Evolutionary conservation across 768 basidiomycete genomes (phyloP).

Genomic region (Lactarius indigo): DNA sequence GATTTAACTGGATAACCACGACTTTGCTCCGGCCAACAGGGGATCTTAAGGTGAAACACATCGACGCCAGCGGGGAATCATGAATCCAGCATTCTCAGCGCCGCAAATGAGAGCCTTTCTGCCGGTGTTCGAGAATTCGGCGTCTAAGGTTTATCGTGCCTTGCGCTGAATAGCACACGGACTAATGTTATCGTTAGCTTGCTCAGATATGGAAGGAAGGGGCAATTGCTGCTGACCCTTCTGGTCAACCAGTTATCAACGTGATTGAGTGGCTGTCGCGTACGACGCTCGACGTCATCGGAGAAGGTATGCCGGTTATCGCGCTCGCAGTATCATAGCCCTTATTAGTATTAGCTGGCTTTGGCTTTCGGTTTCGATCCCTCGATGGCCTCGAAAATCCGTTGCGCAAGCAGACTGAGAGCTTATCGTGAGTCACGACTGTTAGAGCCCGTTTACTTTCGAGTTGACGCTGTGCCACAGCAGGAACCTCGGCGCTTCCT

Average conservation of each 20-base stretch:
- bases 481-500: neutral
- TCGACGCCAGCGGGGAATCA: constrained; percentile 28
- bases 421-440: constrained; percentile 26
- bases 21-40: neutral
- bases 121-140: constrained; percentile 25
- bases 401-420: constrained; percentile 26
- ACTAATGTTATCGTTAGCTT: constrained; percentile 15
- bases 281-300: constrained; percentile 29
- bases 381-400: constrained; percentile 26
- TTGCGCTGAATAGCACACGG: no score
- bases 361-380: constrained; percentile 28
- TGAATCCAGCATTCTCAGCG: constrained; percentile 30
- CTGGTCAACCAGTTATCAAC: constrained; percentile 17
- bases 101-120: constrained; percentile 28
- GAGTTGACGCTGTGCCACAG: neutral
- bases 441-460: neutral
- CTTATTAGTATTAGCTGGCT: constrained; percentile 21
- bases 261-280: constrained; percentile 27
- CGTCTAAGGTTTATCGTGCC: constrained; percentile 21
- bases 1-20: neutral
- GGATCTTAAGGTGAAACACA: constrained; percentile 24
- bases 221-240: constrained; percentile 3
- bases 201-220: constrained; percentile 28
- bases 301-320: constrained; percentile 23
- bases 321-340: neutral